phyloP scores from a whole-genome alignment of 352 stramenopile genomes.

The Phytopythium mirpurense region DNA sequence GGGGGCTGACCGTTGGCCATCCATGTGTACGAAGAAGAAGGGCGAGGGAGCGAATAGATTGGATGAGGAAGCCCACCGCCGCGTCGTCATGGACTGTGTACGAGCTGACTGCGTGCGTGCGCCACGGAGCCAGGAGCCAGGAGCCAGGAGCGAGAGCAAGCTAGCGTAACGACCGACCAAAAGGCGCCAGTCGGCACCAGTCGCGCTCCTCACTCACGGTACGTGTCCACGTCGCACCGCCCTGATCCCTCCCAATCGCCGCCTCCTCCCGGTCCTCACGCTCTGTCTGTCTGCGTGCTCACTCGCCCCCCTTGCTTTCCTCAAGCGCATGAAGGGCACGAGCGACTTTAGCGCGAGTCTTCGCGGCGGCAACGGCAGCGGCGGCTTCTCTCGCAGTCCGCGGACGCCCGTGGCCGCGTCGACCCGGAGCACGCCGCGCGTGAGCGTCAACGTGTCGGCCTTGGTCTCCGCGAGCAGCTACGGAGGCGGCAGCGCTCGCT shows the following conservation, averaged over 20 bases:
- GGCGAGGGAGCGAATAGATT: conserved; percentile 1
- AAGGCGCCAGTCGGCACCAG: background rate
- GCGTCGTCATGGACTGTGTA: background rate
- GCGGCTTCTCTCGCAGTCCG: conserved; percentile 9
- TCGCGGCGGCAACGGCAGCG: conserved; percentile 19
- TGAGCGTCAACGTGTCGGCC: conserved; percentile 46
- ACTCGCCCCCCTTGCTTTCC: background rate
- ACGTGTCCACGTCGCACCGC: no score
- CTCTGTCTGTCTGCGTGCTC: background rate
- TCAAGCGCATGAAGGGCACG: conserved; percentile 19
- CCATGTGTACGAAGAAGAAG: no score
- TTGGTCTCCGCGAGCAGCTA: conserved; percentile 21
- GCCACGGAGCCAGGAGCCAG: no score
- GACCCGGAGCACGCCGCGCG: conserved; percentile 14
- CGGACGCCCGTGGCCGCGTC: conserved; percentile 6
- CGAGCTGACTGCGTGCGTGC: no score
- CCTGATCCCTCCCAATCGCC: no score
- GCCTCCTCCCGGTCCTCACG: no score
- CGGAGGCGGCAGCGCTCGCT: conserved; percentile 16
- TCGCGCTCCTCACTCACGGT: background rate
- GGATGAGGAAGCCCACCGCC: background rate
- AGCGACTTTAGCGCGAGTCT: conserved; percentile 29
- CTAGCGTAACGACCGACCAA: no score
- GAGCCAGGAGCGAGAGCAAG: no score
- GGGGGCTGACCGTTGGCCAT: no score